phyloP scores from a whole-genome alignment of 257 asterid species.

The Plantago elongata region DNA sequence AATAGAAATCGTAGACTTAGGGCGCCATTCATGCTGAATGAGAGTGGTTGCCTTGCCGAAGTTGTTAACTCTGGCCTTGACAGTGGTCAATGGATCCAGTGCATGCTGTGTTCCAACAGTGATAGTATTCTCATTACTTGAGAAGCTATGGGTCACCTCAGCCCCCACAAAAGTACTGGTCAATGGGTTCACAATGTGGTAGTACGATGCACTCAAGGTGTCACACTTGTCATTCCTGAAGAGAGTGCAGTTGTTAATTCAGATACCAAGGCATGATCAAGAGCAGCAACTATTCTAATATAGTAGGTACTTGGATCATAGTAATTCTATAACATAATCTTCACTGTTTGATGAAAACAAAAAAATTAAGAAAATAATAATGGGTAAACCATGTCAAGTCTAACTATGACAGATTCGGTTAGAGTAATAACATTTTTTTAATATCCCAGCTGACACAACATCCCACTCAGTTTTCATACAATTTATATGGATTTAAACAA shows the following conservation, averaged over 20 bases:
- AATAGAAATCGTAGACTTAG: slow-evolving; percentile 40
- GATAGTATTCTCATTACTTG: slow-evolving; percentile 36
- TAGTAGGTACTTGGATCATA: too few species aligned
- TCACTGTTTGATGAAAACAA: too few species aligned
- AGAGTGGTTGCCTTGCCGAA: slow-evolving; percentile 44
- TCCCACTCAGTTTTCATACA: too few species aligned
- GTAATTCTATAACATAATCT: too few species aligned
- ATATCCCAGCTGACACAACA: too few species aligned
- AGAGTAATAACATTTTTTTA: too few species aligned
- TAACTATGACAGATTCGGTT: too few species aligned
- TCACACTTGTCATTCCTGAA: slow-evolving; percentile 50
- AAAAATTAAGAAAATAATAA: too few species aligned
- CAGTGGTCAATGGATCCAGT: slow-evolving; percentile 45
- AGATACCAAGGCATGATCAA: background rate
- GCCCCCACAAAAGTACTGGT: slow-evolving; percentile 46
- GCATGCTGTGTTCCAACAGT: slow-evolving; percentile 44
- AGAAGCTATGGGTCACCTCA: slow-evolving; percentile 43
- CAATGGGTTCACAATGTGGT: slow-evolving; percentile 43
- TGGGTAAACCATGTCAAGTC: too few species aligned
- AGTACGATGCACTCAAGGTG: slow-evolving; percentile 40
- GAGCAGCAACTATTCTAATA: too few species aligned
- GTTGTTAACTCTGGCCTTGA: slow-evolving; percentile 45
- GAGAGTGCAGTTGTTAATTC: background rate
- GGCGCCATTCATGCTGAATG: slow-evolving; percentile 51
- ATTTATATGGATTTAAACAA: too few species aligned